Conservation (phyloP, 495 filamentous ascomycete genomes). For the Podospora comata region DNA sequence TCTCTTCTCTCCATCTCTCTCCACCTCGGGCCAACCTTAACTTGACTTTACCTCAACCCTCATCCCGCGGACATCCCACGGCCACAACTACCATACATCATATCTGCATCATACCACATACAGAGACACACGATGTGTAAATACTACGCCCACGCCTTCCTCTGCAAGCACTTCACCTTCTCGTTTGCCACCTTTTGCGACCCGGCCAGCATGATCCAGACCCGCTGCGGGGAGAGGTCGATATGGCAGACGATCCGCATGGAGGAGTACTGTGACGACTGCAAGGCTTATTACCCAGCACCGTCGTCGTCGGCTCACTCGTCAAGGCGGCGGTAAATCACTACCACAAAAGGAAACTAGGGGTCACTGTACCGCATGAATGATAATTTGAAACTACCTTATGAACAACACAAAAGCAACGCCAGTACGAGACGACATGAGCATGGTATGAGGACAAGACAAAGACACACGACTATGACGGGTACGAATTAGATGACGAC, state of each 20-base stretch:
- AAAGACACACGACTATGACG: too few species aligned
- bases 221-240: constrained; percentile 26
- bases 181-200: constrained; percentile 32
- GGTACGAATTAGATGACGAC: too few species aligned
- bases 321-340: not conserved
- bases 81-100: not conserved
- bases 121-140: constrained; percentile 30
- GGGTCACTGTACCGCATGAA: too few species aligned
- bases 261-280: constrained; percentile 31
- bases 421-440: not conserved
- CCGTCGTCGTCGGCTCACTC: not conserved
- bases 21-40: not conserved
- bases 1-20: not conserved
- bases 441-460: not conserved
- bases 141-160: constrained; percentile 35
- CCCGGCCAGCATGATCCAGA: constrained; percentile 31
- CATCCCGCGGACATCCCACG: too few species aligned
- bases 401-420: not conserved
- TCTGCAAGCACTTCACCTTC: constrained; percentile 30
- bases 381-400: too few species aligned
- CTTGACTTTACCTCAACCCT: too few species aligned
- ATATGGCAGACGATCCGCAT: constrained; percentile 34
- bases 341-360: too few species aligned
- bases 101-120: not conserved
- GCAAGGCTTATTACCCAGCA: constrained; percentile 15